Percentiles rank a stretch among this genome's conserved stretches.
These are phyloP conservation scores for Cercospora sojina DNA, from an alignment of 2,329 filamentous ascomycete species.

Conservation along the genomic window DNA sequence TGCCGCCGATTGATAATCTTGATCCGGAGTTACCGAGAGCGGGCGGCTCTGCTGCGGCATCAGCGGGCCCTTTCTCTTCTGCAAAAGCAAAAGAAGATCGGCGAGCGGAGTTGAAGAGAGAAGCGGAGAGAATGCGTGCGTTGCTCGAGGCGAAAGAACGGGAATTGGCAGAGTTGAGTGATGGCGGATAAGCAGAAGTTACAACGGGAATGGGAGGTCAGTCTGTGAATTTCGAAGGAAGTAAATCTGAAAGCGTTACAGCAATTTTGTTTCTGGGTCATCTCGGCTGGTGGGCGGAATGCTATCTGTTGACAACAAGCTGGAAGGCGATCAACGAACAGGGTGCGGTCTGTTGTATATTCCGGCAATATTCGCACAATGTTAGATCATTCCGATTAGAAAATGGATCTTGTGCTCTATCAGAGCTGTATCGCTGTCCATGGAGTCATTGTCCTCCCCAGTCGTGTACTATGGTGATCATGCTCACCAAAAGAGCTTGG, in stretches of 20 bases:
- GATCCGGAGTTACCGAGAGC: constrained; percentile 42
- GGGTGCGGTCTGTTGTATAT: background rate
- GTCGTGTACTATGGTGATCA: background rate
- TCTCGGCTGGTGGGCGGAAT: background rate
- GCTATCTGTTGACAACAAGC: background rate
- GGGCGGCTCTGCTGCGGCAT: background rate
- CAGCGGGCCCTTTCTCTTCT: background rate
- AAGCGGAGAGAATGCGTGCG: constrained; percentile 74
- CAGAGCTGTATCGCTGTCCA: background rate
- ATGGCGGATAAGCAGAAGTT: constrained; percentile 9
- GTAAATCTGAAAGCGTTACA: background rate
- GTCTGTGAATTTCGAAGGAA: background rate
- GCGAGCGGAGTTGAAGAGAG: constrained; percentile 64
- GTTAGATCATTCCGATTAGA: background rate
- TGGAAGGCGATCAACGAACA: background rate
- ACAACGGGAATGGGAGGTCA: background rate
- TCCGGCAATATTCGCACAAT: background rate
- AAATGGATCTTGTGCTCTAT: background rate
- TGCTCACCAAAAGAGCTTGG: no score
- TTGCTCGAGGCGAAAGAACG: constrained; percentile 71
- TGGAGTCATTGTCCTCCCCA: background rate
- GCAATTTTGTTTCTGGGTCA: background rate
- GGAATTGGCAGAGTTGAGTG: constrained; percentile 57
- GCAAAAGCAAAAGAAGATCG: constrained; percentile 55
- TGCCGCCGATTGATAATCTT: constrained; percentile 32